Base-by-base conservation (phyloP, 2,329 filamentous ascomycete species). In the Acarospora socialis region DNA sequence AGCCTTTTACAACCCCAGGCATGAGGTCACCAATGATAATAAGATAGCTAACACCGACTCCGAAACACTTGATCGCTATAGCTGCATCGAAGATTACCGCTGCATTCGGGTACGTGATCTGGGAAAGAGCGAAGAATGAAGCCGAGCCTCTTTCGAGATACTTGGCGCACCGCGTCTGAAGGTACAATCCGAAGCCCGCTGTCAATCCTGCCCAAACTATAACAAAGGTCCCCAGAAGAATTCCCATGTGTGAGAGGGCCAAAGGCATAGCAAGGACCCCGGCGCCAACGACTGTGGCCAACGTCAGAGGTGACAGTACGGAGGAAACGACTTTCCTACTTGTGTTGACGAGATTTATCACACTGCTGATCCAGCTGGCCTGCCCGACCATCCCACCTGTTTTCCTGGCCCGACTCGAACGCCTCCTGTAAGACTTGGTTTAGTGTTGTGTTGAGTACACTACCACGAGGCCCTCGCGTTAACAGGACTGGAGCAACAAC, bases 21-120 rank as follows among this genome's bases (percentile, higher is more conserved):
- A 98, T 98, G 40, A 98, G 63, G 53, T 98, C 90, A 30, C 90
- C 90, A 45, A 98, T 95, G 49, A 98, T 95, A 50, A 98, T 98
- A 47, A 98, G 71, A 59, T 98, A 98, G 46, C 84, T 94, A 37
- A 95, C 82, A 14, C 81, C 90, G 7, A 98, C 90, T 21, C 90
- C 90, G 52, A 98, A 98, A 57, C 90, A 98, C 55, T 98, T 98
- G 50, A 98, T 75, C 8, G 87, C 84, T 51, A 98, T 98, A 4
- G 90, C 90, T 5, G 78, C 77, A 57, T 98, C 90, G 54, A 98
- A 98, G 27, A 95, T 67, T 28, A 98, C 83, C 6, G 90, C 82
- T 2, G 87, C 84, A 53, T 93, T 93, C 1, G 90, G 90, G 48
- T 95, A 98, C 4, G 90, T 95, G 41, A 98, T 73, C 54, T 98